Base-by-base conservation (phyloP, 2,329 filamentous ascomycete species). In the Xenosphaeropsis pyriputrescens region DNA sequence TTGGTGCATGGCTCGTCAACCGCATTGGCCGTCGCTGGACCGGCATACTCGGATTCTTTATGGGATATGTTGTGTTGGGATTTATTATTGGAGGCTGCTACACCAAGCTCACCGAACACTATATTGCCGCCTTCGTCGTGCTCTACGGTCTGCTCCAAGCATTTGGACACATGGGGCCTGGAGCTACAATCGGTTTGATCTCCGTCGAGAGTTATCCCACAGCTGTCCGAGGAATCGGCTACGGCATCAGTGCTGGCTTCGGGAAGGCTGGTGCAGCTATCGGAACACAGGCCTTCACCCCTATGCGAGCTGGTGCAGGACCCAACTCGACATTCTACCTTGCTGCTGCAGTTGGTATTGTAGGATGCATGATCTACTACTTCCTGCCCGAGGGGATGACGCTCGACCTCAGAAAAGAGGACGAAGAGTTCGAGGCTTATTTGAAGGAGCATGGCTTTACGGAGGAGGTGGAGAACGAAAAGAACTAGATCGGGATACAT, bases 121-220 rank as follows among this genome's bases (percentile, higher is more conserved):
- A 34, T 8, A 51, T 58, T 34, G 46, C 53, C 0, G 49, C 50
- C 0, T 58, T 58, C 40, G 53, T 57, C 8, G 52, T 58, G 0
- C 38, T 58, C 2, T 57, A 57, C 33, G 54, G 54, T 1, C 37
- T 57, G 2, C 33, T 57, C 6, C 54, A 57, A 30, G 49, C 47
- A 1, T 49, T 54, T 15, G 55, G 56, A 0, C 51, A 59, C 18
- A 50, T 58, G 50, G 56, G 56, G 0, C 57, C 56, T 0, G 56
- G 56, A 0, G 51, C 52, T 0, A 57, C 52, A 0, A 56, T 57
- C 22, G 54, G 54, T 0, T 33, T 58, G 5, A 54, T 56, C 17
- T 53, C 49, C 2, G 48, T 48, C 0, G 57, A 58, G 38, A 44
- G 45, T 4, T 58, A 54, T 18, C 53, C 56, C 1, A 58, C 55